Evolutionary conservation across 495 filamentous ascomycete species (phyloP), one percentile per base, ranked within the genome.

Genomic region (Penicillium lagena): DNA sequence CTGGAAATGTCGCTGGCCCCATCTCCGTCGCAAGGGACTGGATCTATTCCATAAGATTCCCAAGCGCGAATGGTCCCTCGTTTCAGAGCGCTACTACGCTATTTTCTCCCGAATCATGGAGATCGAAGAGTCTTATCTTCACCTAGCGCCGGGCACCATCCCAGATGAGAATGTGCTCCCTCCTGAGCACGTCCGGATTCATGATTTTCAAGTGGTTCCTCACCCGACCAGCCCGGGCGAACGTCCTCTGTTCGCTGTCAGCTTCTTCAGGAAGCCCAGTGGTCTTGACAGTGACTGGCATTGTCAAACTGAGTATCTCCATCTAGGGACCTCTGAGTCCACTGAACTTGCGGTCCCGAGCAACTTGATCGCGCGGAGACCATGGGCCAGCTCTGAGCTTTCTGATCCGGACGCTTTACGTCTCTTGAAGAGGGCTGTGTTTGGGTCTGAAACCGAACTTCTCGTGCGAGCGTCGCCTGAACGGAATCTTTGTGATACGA

Each of bases 1-100:
- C 4, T 59, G 55, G 55, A 52, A 55, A 36, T 52, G 49, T 11
- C 49, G 49, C 27, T 50, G 49, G 43, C 49, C 51, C 12, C 33
- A 41, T 13, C 12, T 55, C 15, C 49, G 49, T 10, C 55, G 55
- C 7, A 40, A 42, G 7, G 49, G 45, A 0, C 40, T 55, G 2
- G 49, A 59, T 15, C 31, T 55, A 28, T 33, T 54, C 6, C 40
- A 3, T 6, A 43, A 41, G 2, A 43, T 44, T 7, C 40, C 51
- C 9, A 45, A 38, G 31, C 49, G 45, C 9, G 49, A 50, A 12
- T 55, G 40, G 40, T 31, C 49, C 7, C 39, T 50, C 14, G 33
- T 43, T 22, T 28, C 43, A 9, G 9, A 30, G n/a, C 46, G 50
- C 22, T 55, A 59, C 17, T 35, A 49, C 35, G 14, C 40, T 10